Percentiles rank a stretch among this genome's conserved stretches.
phyloP scores from a whole-genome alignment of 2,329 filamentous ascomycete genomes.

The Cercospora sp. region DNA sequence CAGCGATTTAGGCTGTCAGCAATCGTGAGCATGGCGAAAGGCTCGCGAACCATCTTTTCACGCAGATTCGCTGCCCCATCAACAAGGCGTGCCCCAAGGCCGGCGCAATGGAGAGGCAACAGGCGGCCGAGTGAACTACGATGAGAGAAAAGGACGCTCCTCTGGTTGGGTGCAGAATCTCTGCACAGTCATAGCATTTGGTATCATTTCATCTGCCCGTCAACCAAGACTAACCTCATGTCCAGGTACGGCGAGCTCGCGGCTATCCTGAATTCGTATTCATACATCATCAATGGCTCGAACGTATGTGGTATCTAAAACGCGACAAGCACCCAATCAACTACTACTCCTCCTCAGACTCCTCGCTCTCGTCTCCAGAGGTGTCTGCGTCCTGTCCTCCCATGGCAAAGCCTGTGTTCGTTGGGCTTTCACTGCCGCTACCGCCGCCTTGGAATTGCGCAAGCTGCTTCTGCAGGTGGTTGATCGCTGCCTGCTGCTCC shows the following conservation, averaged over 20 bases:
- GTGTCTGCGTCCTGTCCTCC: slow-evolving; percentile 26
- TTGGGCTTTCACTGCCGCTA: slow-evolving; percentile 29
- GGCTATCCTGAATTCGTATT: slow-evolving; percentile 6
- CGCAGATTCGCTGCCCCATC: no score
- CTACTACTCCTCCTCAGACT: slow-evolving; percentile 39
- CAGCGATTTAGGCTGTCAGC: background rate
- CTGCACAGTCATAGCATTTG: background rate
- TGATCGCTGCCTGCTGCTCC: slow-evolving; percentile 68
- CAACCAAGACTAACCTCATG: slow-evolving; percentile 2
- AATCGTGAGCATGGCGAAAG: no score
- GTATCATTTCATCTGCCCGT: slow-evolving; percentile 3
- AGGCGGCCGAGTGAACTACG: background rate
- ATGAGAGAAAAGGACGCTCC: background rate
- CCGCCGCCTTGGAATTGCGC: slow-evolving; percentile 36
- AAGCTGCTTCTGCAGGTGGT: slow-evolving; percentile 61
- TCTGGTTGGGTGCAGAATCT: background rate
- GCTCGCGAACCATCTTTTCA: no score
- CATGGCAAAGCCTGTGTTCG: slow-evolving; percentile 22
- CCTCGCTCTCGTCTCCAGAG: slow-evolving; percentile 39
- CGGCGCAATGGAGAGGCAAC: no score
- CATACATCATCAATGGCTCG: slow-evolving; percentile 18
- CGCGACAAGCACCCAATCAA: background rate
- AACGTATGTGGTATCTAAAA: slow-evolving; percentile 9
- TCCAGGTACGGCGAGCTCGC: background rate
- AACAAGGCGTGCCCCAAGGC: no score